Evolutionary conservation across 495 filamentous ascomycete species (phyloP).

Genomic region (Trichoderma parareesei): DNA sequence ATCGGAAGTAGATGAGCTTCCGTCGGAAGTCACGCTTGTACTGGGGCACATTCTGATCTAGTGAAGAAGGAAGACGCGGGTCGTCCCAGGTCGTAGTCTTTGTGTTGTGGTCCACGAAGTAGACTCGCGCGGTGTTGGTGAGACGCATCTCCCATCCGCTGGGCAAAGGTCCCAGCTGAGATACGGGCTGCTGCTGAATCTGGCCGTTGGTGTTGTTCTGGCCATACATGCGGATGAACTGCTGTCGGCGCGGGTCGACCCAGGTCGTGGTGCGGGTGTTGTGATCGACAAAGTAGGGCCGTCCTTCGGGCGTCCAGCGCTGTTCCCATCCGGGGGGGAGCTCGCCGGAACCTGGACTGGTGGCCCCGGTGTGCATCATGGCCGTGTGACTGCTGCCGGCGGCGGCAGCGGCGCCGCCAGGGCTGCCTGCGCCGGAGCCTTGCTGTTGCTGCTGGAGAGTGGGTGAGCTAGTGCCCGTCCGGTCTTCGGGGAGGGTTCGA

Average conservation of each 20-base stretch:
- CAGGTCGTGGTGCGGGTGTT: conserved; percentile 98
- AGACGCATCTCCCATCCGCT: conserved; percentile 99
- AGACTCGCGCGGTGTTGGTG: conserved; percentile 94
- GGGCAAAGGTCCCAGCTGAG: conserved; percentile 90
- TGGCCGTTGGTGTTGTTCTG: conserved; percentile 70
- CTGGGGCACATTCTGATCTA: conserved; percentile 97
- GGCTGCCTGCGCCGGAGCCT: neutral
- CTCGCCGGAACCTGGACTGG: conserved; percentile 89
- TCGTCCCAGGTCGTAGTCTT: conserved; percentile 99
- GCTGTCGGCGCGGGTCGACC: conserved; percentile 97
- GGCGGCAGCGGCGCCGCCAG: conserved; percentile 28
- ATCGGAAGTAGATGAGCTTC: conserved; percentile 98
- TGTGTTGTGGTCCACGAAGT: conserved; percentile 99
- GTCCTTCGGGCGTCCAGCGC: conserved; percentile 86
- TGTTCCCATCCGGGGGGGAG: conserved; percentile 96
- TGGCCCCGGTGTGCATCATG: conserved; percentile 92
- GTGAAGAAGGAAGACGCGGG: conserved; percentile 84
- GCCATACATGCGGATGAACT: conserved; percentile 96
- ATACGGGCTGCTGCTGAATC: conserved; percentile 96
- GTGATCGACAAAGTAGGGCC: conserved; percentile 97
- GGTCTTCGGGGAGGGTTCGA: conserved; percentile 90
- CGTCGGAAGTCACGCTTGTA: conserved; percentile 98
- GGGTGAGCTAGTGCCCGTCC: conserved; percentile 89
- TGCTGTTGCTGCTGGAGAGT: conserved; percentile 59
- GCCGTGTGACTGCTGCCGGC: conserved; percentile 47